Evolutionary conservation across 139 green algal species (phyloP).

Genomic region (Medakamo hakoo): DNA sequence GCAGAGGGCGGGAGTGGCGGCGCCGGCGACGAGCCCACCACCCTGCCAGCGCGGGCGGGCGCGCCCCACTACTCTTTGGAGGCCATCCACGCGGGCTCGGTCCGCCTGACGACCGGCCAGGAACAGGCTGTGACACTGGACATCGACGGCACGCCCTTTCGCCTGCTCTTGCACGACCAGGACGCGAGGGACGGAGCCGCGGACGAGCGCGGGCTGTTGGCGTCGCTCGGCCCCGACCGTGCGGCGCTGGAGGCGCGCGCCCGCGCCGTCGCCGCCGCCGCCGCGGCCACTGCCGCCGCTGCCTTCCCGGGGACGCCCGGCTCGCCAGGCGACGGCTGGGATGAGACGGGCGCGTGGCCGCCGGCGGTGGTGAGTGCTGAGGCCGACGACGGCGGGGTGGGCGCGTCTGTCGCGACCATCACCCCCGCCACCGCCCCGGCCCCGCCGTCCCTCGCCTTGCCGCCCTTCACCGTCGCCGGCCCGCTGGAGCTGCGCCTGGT

Average conservation of each 20-base stretch:
- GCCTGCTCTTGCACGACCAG: neutral
- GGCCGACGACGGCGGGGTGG: neutral
- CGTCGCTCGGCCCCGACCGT: no score
- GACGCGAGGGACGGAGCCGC: neutral
- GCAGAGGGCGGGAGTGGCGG: no score
- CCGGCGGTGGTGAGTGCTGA: slow-evolving; percentile 1
- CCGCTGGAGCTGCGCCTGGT: neutral
- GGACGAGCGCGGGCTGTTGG: no score
- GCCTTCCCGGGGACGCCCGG: neutral
- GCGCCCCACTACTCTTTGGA: neutral
- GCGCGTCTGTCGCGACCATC: neutral
- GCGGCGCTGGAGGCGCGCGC: neutral
- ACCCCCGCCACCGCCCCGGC: neutral
- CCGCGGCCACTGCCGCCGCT: neutral
- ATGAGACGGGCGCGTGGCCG: neutral
- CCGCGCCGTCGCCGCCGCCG: neutral
- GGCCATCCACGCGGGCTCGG: neutral
- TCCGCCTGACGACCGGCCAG: neutral
- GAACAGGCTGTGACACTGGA: neutral
- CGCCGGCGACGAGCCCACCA: no score
- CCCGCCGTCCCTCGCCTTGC: neutral
- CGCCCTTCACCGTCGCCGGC: neutral
- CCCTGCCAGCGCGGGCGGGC: no score
- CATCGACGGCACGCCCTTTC: neutral
- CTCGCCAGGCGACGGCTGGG: no score